Evolutionary conservation across 495 filamentous ascomycete species (phyloP), one percentile per base, ranked within the genome.

Genomic region (Xylaria grammica): DNA sequence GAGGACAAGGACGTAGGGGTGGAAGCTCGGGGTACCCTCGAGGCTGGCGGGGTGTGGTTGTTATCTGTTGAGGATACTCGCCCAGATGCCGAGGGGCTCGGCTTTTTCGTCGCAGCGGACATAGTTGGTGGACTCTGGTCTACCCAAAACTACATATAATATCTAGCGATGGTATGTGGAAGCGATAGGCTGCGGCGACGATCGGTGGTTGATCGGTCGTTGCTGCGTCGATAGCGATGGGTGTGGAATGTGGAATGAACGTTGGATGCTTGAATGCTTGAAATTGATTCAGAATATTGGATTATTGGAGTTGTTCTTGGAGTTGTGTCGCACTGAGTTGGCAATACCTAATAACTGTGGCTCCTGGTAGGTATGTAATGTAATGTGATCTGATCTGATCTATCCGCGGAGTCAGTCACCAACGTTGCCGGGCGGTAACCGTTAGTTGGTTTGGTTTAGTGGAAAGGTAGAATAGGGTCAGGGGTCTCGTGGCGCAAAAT

Each of bases 51-150:
- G 1, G 45, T 48, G 56, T 60, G 54, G 55, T 3, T 52, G 10
- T 4, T 42, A 65, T 78, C 51, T 76, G 72, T 56, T 19, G 71
- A 44, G 45, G 67, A 45, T 69, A 66, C 58, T 72, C 81, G 73
- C 69, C 76, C 67, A 72, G 78, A 65, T 68, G 70, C 59, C 71
- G 74, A 66, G 68, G 79, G 30, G 66, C 73, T 69, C 78, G 81
- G 72, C 75, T 80, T 83, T 64, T 75, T 77, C 26, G 77, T 75
- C 69, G 72, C 74, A 51, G 81, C 75, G 68, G 74, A 74, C 74
- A 77, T 77, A 62, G 60, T 45, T 42, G 22, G 45, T 42, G 22
- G 45, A 34, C 40, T 40, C 36, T 36, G 19, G 51, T 46, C 52
- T 56, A 51, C 32, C 62, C 52, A 64, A 58, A 64, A 51, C 62